Percentiles rank a stretch among this genome's conserved stretches.
phyloP scores from a whole-genome alignment of 73 alveolate genomes.

The Paramecium sexaurelia region DNA sequence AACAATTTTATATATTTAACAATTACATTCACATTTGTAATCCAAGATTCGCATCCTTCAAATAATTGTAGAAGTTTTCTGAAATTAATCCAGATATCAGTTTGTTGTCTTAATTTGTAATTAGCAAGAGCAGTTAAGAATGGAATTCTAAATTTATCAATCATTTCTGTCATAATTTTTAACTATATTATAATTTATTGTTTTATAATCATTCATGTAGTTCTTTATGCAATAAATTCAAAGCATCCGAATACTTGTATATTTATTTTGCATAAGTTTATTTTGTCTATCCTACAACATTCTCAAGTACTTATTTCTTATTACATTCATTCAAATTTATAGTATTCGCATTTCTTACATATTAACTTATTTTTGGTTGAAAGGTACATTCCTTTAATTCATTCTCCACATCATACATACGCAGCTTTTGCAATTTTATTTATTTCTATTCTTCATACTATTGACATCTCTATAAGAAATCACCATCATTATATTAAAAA shows the following conservation, averaged over 20 bases:
- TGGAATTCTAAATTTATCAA: not conserved
- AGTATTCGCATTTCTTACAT: not conserved
- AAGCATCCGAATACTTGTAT: not conserved
- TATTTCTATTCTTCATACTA: not conserved
- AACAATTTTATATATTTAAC: not conserved
- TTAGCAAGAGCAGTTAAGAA: not conserved
- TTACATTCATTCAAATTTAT: not conserved
- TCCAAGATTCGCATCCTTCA: constrained; percentile 31
- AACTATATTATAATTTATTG: constrained; percentile 13
- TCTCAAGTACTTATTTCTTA: not conserved
- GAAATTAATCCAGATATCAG: not conserved
- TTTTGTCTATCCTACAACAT: not conserved
- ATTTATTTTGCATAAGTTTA: not conserved
- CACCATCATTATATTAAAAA: not conserved
- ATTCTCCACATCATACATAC: constrained; percentile 34
- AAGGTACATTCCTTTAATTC: constrained; percentile 40
- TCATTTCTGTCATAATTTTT: not conserved
- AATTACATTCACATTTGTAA: not conserved
- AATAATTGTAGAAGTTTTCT: not conserved
- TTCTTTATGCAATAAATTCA: constrained; percentile 25
- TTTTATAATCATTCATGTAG: constrained; percentile 12
- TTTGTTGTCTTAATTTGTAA: not conserved
- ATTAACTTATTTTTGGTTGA: constrained; percentile 24
- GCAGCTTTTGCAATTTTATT: not conserved
- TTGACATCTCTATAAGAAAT: constrained; percentile 29